These are phyloP conservation scores for Russula abietina DNA, from an alignment of 768 basidiomycete genomes.

Conservation along the genomic window DNA sequence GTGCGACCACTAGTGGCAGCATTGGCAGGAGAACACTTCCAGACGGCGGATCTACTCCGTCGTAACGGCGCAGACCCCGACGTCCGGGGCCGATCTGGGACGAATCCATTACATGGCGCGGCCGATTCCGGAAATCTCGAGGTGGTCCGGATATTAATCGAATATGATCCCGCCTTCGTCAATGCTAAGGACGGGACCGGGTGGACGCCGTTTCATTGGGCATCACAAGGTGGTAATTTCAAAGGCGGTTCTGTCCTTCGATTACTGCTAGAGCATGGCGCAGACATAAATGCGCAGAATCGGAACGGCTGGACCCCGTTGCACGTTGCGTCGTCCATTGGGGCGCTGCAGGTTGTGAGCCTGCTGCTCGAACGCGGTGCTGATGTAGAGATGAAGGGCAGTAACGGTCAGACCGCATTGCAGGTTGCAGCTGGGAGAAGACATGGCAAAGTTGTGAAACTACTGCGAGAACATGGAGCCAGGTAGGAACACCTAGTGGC, in stretches of 20 bases:
- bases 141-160: background rate
- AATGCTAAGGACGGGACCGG: background rate
- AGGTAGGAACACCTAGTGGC: background rate
- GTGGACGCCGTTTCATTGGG: background rate
- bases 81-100: fast-evolving
- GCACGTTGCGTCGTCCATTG: background rate
- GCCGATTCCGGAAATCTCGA: background rate
- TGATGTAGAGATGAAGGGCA: background rate
- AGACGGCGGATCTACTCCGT: background rate
- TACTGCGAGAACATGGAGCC: background rate
- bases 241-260: background rate
- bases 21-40: background rate
- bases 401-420: background rate
- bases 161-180: background rate
- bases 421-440: background rate
- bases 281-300: background rate
- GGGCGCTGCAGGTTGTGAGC: background rate
- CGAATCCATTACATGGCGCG: background rate
- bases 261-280: background rate
- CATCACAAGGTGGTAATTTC: background rate
- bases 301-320: background rate
- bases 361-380: background rate
- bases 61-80: background rate
- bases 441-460: background rate
- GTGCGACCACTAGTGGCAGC: background rate